Base-by-base conservation (phyloP, 148 eudicot genomes). In the Rhododendron simsii region DNA sequence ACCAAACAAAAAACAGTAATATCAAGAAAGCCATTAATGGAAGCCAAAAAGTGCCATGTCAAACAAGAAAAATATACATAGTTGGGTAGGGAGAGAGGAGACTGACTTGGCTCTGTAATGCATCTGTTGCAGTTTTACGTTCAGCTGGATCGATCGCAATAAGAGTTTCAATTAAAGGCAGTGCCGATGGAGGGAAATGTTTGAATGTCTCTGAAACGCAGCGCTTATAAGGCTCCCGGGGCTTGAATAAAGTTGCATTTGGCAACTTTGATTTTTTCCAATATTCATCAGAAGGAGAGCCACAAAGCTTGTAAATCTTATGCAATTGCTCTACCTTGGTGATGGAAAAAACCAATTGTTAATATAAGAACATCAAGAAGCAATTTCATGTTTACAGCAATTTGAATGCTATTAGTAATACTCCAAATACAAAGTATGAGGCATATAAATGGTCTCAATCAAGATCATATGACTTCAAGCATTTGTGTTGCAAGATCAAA, bases 241-340 rank as follows among this genome's bases (percentile, higher is more conserved):
- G 98, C 90, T 90, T 93, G 81, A 93, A 95, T 82, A 95, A 87
- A 50, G 95, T 93, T 87, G 98, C 96, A 91, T 95, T 93, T 48
- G 98, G 98, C 89, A 95, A 87, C 90, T 92, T 95, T 61, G 94
- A 93, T 84, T 90, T 95, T 90, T 92, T 95, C 98, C 98, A 95
- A 86, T 93, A 95, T 79, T 95, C 98, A 84, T 95, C 98, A 74
- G 98, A 92, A 90, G 98, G 98, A 28, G 98, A 95, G 45, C 98
- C 98, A 87, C 98, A 95, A 35, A 95, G 88, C 92, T 95, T 95
- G 85, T 92, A 95, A 78, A 95, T 95, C 87, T 92, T 95, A 84
- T 95, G 98, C 77, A 95, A 89, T 87, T 95, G 98, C 78, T 95
- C 98, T 84, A 95, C 98, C 98, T 95, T 86, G 44, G 39, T 76